Conservation (phyloP, 768 basidiomycete species). For the Auriscalpium vulgare region DNA sequence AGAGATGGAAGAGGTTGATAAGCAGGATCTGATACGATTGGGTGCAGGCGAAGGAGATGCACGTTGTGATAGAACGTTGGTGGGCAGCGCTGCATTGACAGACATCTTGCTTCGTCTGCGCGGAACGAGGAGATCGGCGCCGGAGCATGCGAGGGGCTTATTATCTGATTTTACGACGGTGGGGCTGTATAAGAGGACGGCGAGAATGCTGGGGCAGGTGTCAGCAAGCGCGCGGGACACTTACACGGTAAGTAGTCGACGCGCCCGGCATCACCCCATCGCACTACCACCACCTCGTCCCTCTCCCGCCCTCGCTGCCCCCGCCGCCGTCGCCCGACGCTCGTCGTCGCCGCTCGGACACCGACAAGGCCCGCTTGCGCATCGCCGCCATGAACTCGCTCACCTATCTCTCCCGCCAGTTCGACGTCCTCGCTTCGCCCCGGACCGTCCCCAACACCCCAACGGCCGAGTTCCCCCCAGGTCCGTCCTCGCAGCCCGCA, state of each 20-base stretch:
- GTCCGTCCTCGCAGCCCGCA: conserved; percentile 8
- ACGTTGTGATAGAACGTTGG: not conserved
- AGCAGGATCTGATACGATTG: not conserved
- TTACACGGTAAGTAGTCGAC: not conserved
- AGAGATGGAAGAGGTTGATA: not conserved
- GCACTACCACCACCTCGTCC: not conserved
- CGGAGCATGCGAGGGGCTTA: not conserved
- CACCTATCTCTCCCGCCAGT: conserved; percentile 71
- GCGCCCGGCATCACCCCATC: not conserved
- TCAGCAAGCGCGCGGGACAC: not conserved
- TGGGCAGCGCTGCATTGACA: not conserved
- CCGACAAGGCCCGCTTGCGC: not conserved
- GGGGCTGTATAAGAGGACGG: not conserved
- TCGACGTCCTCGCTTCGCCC: conserved; percentile 64
- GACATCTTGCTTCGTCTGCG: not conserved
- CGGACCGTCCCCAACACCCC: conserved; percentile 54
- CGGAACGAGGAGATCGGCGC: no score
- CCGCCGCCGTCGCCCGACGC: not conserved
- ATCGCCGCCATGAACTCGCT: conserved; percentile 66
- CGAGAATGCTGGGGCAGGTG: not conserved
- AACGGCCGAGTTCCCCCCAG: conserved; percentile 27
- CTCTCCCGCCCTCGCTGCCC: not conserved
- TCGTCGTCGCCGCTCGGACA: not conserved
- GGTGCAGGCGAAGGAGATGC: not conserved
- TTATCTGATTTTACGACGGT: no score